Evolutionary conservation across 2,329 filamentous ascomycete species (phyloP).

Genomic region (Colletotrichum paranaense): DNA sequence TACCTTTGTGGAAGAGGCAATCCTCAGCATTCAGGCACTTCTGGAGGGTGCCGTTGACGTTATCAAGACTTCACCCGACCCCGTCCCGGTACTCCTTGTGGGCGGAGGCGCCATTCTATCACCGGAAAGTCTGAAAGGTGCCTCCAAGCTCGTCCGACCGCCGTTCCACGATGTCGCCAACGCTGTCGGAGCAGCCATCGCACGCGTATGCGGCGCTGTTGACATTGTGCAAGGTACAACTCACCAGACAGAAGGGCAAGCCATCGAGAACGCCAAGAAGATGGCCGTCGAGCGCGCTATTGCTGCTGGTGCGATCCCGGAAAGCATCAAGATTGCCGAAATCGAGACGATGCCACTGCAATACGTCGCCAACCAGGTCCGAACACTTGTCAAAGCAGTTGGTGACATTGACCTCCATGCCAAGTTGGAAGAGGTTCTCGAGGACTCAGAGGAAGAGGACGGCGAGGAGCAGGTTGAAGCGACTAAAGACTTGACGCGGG

Average conservation of each 20-base stretch:
- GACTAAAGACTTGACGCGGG: slow-evolving; percentile 47
- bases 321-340: slow-evolving; percentile 51
- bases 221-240: slow-evolving; percentile 45
- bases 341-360: slow-evolving; percentile 52
- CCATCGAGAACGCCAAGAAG: slow-evolving; percentile 38
- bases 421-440: slow-evolving; percentile 42
- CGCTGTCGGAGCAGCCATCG: slow-evolving; percentile 73
- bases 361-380: slow-evolving; percentile 47
- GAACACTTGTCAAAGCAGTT: slow-evolving; percentile 50
- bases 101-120: slow-evolving; percentile 72
- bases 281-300: slow-evolving; percentile 37
- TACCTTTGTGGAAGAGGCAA: slow-evolving; percentile 41
- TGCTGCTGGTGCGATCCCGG: slow-evolving; percentile 36
- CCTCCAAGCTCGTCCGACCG: slow-evolving; percentile 66
- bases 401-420: slow-evolving; percentile 54
- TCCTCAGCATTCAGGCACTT: slow-evolving; percentile 33
- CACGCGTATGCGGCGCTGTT: slow-evolving; percentile 66
- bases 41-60: slow-evolving; percentile 41
- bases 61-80: slow-evolving; percentile 42
- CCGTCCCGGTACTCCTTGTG: slow-evolving; percentile 59
- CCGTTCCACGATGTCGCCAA: slow-evolving; percentile 71
- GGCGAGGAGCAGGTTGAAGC: slow-evolving; percentile 53
- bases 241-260: slow-evolving; percentile 37
- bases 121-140: slow-evolving; percentile 65
- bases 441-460: slow-evolving; percentile 56